Evolutionary conservation across 495 filamentous ascomycete species (phyloP).

Genomic region (Chlorociboria aeruginascens): DNA sequence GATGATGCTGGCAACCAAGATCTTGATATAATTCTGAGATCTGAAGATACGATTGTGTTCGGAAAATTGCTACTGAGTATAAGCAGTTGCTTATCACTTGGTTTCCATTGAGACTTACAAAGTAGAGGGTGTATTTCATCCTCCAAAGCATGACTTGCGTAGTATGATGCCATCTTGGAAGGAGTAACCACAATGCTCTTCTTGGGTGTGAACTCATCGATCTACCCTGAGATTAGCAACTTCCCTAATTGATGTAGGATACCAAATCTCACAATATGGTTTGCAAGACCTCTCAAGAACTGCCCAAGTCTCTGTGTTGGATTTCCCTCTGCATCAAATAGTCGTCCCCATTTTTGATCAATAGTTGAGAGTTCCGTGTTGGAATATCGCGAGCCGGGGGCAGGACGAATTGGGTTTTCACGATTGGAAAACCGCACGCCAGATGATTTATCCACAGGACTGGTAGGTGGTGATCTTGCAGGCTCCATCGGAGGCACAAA

Average conservation of each 20-base stretch:
- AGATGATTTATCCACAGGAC: constrained; percentile 12
- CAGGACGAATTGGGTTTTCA: constrained; percentile 3
- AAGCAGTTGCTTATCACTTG: background rate
- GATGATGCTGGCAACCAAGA: constrained; percentile 67
- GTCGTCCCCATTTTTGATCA: constrained; percentile 56
- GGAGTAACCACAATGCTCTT: constrained; percentile 72
- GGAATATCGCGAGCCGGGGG: constrained; percentile 6
- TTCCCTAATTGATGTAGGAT: background rate
- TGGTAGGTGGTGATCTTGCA: constrained; percentile 10
- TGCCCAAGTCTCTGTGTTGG: constrained; percentile 57
- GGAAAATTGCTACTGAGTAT: constrained; percentile 34
- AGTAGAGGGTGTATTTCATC: constrained; percentile 39
- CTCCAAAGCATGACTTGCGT: constrained; percentile 48
- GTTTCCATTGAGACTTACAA: constrained; percentile 17
- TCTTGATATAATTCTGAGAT: constrained; percentile 65
- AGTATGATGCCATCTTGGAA: constrained; percentile 69
- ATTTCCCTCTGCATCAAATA: constrained; percentile 58
- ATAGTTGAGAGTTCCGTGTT: constrained; percentile 17
- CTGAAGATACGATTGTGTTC: constrained; percentile 20
- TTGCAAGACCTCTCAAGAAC: constrained; percentile 65
- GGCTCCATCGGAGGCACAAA: constrained; percentile 4
- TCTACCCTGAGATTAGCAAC: constrained; percentile 35
- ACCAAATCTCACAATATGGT: constrained; percentile 52
- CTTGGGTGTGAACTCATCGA: constrained; percentile 63
- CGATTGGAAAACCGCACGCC: constrained; percentile 19